Evolutionary conservation across 352 stramenopile genomes (phyloP).

Genomic region (Phytophthora multivora): DNA sequence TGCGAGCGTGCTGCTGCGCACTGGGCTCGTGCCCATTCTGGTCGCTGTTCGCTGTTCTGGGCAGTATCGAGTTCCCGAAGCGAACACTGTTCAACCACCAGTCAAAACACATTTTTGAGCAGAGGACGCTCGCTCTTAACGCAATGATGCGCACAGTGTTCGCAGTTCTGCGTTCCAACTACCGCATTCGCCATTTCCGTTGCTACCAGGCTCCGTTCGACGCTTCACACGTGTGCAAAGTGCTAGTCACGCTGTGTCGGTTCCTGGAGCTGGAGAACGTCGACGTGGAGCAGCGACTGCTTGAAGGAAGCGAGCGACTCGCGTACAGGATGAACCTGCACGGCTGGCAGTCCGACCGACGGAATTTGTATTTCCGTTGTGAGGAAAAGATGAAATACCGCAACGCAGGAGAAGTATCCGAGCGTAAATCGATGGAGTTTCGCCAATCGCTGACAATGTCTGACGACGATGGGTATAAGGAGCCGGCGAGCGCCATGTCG

Average conservation of each 20-base stretch:
- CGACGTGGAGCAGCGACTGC: constrained; percentile 28
- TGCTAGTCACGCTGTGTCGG: constrained; percentile 36
- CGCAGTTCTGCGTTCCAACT: constrained; percentile 34
- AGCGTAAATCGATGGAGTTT: constrained; percentile 31
- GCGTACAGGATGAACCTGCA: constrained; percentile 44
- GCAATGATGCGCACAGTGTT: constrained; percentile 41
- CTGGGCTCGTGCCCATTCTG: constrained; percentile 65
- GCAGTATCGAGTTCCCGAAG: constrained; percentile 53
- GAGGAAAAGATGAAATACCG: constrained; percentile 34
- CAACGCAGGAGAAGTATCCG: constrained; percentile 1
- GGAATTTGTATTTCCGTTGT: constrained; percentile 32
- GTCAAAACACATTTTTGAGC: constrained; percentile 36
- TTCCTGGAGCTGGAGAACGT: constrained; percentile 44
- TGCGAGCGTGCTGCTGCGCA: constrained; percentile 49
- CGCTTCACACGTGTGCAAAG: constrained; percentile 37
- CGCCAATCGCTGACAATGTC: constrained; percentile 15
- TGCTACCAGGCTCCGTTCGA: constrained; percentile 20
- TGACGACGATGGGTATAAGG: constrained; percentile 22
- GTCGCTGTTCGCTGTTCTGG: constrained; percentile 50
- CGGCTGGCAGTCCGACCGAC: constrained; percentile 50
- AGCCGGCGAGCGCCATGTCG: constrained; percentile 9
- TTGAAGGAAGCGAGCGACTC: constrained; percentile 25
- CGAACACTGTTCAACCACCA: constrained; percentile 56
- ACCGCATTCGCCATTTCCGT: constrained; percentile 37
- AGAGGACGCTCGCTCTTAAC: constrained; percentile 29